Evolutionary conservation across 352 stramenopile genomes (phyloP).

Genomic region (Phytophthora agathidicida): DNA sequence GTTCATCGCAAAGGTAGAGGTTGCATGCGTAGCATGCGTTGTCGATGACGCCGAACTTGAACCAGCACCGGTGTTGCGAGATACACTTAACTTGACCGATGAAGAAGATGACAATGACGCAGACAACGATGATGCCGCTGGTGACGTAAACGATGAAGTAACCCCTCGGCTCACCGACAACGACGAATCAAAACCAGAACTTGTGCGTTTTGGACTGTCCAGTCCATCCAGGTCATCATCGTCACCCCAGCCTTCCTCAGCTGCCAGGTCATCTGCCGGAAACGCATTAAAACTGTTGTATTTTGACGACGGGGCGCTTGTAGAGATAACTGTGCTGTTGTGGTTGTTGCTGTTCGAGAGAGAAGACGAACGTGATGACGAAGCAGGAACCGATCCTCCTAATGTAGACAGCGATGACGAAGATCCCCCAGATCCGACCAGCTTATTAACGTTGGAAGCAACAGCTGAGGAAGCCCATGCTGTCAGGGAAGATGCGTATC

Average conservation of each 20-base stretch:
- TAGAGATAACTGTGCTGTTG: slow-evolving; percentile 16
- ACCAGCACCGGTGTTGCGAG: slow-evolving; percentile 14
- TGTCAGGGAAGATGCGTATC: slow-evolving; percentile 71
- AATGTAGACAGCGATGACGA: slow-evolving; percentile 29
- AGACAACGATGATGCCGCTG: slow-evolving; percentile 30
- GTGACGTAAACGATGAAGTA: slow-evolving; percentile 33
- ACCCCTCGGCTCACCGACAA: slow-evolving; percentile 27
- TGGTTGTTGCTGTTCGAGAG: slow-evolving; percentile 21
- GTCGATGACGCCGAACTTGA: slow-evolving; percentile 1
- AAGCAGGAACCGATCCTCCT: slow-evolving; percentile 4
- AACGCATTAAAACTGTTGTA: slow-evolving; percentile 46
- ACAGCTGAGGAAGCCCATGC: slow-evolving; percentile 81
- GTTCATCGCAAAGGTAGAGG: slow-evolving; percentile 39
- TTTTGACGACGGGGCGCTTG: slow-evolving; percentile 26
- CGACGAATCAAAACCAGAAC: slow-evolving; percentile 32
- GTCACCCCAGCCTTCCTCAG: slow-evolving; percentile 69
- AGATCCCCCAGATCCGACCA: slow-evolving; percentile 51
- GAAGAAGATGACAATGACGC: slow-evolving; percentile 47
- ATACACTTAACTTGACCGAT: slow-evolving; percentile 62
- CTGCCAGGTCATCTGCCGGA: slow-evolving; percentile 47
- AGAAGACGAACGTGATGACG: slow-evolving; percentile 38
- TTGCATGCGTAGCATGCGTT: slow-evolving; percentile 13
- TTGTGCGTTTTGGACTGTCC: slow-evolving; percentile 44
- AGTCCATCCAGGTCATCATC: slow-evolving; percentile 65
- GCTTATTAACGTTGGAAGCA: slow-evolving; percentile 69